Evolutionary conservation across 805 yeast genomes (phyloP), one percentile per base, ranked within the genome.

Genomic region (Deakozyma indianensis): DNA sequence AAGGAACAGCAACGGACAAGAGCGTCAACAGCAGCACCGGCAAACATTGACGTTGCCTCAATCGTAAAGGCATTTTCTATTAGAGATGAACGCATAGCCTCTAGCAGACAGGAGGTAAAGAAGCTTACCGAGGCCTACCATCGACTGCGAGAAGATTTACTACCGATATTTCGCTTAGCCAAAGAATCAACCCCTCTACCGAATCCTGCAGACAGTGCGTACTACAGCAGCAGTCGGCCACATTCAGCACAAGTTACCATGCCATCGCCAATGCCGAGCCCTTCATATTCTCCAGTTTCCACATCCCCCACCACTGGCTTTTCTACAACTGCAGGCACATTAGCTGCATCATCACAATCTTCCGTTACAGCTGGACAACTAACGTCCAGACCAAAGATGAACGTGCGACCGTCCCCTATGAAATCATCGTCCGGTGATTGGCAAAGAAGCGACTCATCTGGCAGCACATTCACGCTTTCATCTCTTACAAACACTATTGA

Each of bases 161-260:
- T 77, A 38, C 88, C 87, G 1, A 69, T 80, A 4, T 68, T 78
- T 46, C 70, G 80, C 47, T 65, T 74, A 43, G 66, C 74, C 41
- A 81, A 81, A 54, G 87, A 81, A 42, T 50, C 58, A 62, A 74
- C 50, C 72, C 86, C 85, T 3, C 65, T 80, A 44, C 86, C 86
- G 0, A 75, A 81, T 0, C 86, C 83, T 4, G 71, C 75, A 1
- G 58, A 73, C 58, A 35, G 51, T 46, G 21, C 58, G 54, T 3
- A 49, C 48, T 35, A 53, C 53, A 23, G 54, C 45, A 2, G 48
- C 66, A 49, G 43, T 45, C 58, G 9, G 18, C 53, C 29, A 22
- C 44, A 32, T 20, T 32, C 38, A n/a, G 18, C 38, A 5, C 38
- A 32, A n/a, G 38, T 32, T n/a, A 14, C 38, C 22, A 38, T 47